phyloP scores from a whole-genome alignment of 768 basidiomycete species.

The Mycena indigotica region DNA sequence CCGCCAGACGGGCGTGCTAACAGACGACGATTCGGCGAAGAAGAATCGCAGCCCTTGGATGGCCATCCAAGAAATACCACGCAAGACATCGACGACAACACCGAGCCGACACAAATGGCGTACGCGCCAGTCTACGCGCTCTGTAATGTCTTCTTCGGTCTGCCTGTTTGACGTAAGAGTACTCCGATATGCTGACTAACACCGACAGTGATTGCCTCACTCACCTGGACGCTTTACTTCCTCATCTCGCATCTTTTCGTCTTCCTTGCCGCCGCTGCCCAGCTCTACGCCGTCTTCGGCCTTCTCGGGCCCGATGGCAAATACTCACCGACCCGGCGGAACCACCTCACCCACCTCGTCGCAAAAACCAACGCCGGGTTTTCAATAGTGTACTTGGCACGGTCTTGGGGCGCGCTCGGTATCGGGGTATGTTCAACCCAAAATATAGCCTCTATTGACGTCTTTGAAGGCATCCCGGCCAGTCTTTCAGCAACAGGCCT shows the following conservation, averaged over 20 bases:
- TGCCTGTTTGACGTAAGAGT: too few relatives aligned
- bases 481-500: conserved; percentile 26
- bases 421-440: conserved; percentile 27
- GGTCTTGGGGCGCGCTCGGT: conserved; percentile 28
- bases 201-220: conserved; percentile 31
- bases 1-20: background rate
- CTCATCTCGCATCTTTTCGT: conserved; percentile 31
- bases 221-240: conserved; percentile 34
- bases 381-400: conserved; percentile 36
- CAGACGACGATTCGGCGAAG: background rate
- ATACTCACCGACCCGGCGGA: conserved; percentile 27
- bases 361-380: conserved; percentile 45
- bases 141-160: conserved; percentile 37
- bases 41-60: background rate
- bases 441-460: background rate
- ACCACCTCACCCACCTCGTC: conserved; percentile 41
- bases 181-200: background rate
- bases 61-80: background rate
- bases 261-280: conserved; percentile 35
- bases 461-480: conserved; percentile 23
- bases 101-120: conserved; percentile 27
- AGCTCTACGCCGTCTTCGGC: conserved; percentile 39
- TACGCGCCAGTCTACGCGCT: conserved; percentile 35
- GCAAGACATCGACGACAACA: background rate
- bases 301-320: conserved; percentile 29